Evolutionary conservation across 305 asterid species (phyloP).

Genomic region (Fraxinus greggii): DNA sequence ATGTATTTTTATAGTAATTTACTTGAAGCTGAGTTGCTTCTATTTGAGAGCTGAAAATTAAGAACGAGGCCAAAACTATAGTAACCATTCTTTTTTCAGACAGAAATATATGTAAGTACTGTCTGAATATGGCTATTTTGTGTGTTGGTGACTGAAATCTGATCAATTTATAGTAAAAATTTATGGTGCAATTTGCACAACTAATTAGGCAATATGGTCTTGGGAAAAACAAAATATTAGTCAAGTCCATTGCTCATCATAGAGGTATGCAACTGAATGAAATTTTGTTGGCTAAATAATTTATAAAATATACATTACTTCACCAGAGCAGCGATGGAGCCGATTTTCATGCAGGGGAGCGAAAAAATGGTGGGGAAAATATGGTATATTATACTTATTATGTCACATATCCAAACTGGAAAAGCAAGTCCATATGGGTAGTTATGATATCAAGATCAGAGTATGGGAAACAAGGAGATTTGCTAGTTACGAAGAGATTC

Average conservation of each 20-base stretch:
- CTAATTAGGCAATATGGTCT: background rate
- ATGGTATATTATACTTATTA: no score
- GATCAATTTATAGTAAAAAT: background rate
- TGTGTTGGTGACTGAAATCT: background rate
- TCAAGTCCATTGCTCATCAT: background rate
- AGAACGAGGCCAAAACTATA: background rate
- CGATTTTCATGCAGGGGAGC: background rate
- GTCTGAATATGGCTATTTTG: background rate
- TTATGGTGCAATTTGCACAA: background rate
- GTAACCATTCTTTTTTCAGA: background rate
- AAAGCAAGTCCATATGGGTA: background rate
- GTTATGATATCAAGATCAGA: background rate
- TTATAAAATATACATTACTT: background rate
- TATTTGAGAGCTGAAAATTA: background rate
- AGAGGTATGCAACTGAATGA: background rate
- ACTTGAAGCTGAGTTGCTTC: constrained; percentile 18
- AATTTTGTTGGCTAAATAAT: background rate
- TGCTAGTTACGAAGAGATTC: background rate
- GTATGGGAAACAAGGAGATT: background rate
- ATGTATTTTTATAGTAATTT: constrained; percentile 6
- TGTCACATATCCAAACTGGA: background rate
- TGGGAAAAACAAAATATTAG: background rate
- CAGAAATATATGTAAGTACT: background rate
- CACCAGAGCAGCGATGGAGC: background rate
- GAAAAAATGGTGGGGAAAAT: background rate